Percentiles rank a stretch among this genome's conserved stretches.
Conservation (phyloP, 768 basidiomycete species). For the Dacryopinax spathularia region DNA sequence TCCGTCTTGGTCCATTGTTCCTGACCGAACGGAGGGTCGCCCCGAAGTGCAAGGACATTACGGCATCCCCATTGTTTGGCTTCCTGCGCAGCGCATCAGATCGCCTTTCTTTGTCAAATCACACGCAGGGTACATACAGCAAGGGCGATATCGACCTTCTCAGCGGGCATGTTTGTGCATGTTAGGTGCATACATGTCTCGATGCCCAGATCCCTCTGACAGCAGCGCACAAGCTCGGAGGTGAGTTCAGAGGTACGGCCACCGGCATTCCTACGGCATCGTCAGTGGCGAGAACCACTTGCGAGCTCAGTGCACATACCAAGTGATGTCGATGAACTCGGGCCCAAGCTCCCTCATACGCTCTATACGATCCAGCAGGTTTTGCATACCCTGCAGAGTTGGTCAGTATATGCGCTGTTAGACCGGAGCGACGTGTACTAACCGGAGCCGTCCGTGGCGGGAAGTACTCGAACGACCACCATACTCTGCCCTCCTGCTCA, state of each 20-base stretch:
- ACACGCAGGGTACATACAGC: slow-evolving; percentile 40
- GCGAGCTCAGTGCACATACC: slow-evolving; percentile 31
- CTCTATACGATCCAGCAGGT: slow-evolving; percentile 94
- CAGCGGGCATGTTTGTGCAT: slow-evolving; percentile 95
- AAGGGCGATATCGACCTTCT: slow-evolving; percentile 86
- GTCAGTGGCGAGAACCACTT: background rate
- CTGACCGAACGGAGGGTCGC: slow-evolving; percentile 79
- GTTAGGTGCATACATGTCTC: slow-evolving; percentile 99
- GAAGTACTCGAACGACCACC: slow-evolving; percentile 99
- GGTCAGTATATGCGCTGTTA: slow-evolving; percentile 1
- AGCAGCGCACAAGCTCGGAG: slow-evolving; percentile 85
- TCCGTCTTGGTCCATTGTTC: slow-evolving; percentile 87
- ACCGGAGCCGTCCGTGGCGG: slow-evolving; percentile 92
- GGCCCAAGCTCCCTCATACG: slow-evolving; percentile 91
- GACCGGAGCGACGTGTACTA: slow-evolving; percentile 10
- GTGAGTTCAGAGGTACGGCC: slow-evolving; percentile 91
- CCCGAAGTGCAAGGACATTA: slow-evolving; percentile 84
- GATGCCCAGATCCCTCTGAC: slow-evolving; percentile 81
- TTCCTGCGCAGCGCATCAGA: slow-evolving; percentile 38
- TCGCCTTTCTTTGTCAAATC: too few species aligned
- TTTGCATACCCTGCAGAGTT: slow-evolving; percentile 64
- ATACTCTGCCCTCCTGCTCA: slow-evolving; percentile 67
- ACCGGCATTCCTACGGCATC: slow-evolving; percentile 69
- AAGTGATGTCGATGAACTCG: slow-evolving; percentile 97
- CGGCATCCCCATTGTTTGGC: slow-evolving; percentile 80